These are phyloP conservation scores for Allantophomopsis lycopodina DNA, from an alignment of 2,329 filamentous ascomycete genomes.

Conservation along the genomic window DNA sequence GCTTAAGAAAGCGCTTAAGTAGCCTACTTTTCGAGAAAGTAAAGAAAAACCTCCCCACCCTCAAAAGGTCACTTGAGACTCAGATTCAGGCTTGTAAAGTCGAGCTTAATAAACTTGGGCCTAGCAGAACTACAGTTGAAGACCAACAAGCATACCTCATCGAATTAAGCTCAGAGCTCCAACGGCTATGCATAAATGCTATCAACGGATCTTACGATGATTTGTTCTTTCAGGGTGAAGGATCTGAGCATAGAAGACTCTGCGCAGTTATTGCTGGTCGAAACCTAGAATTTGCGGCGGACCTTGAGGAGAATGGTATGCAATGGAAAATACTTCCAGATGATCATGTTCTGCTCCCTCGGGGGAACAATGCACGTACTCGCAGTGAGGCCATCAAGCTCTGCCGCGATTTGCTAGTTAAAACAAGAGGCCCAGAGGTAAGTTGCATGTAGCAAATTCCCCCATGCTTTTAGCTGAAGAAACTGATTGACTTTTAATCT, in stretches of 20 bases:
- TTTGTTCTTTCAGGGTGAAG: constrained; percentile 4
- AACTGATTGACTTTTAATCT: neutral
- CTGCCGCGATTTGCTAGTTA: constrained; percentile 4
- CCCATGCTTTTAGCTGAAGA: neutral
- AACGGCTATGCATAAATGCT: constrained; percentile 16
- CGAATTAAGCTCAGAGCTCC: constrained; percentile 14
- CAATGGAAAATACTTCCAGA: constrained; percentile 4
- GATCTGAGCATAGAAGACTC: constrained; percentile 4
- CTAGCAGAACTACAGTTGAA: constrained; percentile 4
- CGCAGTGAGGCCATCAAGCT: constrained; percentile 4
- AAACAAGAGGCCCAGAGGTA: constrained; percentile 7
- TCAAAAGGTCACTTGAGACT: constrained; percentile 9
- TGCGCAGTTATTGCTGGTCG: constrained; percentile 4
- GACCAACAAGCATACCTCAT: constrained; percentile 14
- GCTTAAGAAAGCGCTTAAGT: neutral
- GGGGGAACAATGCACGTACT: constrained; percentile 1
- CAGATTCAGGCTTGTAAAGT: no score
- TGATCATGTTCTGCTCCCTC: no score
- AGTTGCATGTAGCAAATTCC: neutral
- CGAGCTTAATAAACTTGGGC: constrained; percentile 3
- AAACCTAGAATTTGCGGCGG: constrained; percentile 5
- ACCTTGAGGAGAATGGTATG: constrained; percentile 3
- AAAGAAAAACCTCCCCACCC: constrained; percentile 15
- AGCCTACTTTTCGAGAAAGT: constrained; percentile 13
- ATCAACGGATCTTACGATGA: constrained; percentile 19